Evolutionary conservation across 805 yeast species (phyloP), one percentile per base, ranked within the genome.

Genomic region (Yamadazyma sp.): DNA sequence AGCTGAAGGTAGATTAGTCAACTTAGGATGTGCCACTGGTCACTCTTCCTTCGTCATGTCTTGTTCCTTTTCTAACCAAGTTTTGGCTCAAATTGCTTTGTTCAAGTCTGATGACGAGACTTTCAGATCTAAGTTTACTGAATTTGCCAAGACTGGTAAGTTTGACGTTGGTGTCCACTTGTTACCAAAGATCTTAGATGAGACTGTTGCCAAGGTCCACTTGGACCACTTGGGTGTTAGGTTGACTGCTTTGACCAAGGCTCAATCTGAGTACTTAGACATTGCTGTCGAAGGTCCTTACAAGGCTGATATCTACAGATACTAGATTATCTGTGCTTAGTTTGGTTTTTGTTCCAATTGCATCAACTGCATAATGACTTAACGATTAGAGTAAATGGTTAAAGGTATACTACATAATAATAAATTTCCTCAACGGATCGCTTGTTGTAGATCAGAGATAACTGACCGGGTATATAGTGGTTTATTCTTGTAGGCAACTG

Each of bases 1-100:
- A 60, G 99, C 99, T 53, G 96, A 90, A 73, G 99, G 99, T 76
- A 89, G 99, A 78, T 84, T 91, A 62, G 98, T 91, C 67, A 91
- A 91, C 89, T 80, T 91, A 67, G 99, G 99, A 60, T 93, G 98
- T 78, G 99, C 98, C 67, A 91, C 98, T 60, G 99, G 99, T 67
- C 99, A 91, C 80, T 85, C 98, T 36, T 88, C 97, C 28, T 91
- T 91, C 66, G 99, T 91, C 63, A 91, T 91, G 99, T 89, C 97
- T 48, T 93, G 98, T 77, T 93, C 98, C 40, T 91, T 91, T 95
- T 87, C 97, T 59, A 91, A 91, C 86, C 99, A 91, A 78, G 98
- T 91, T 50, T 79, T 91, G 66, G 99, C 99, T 57, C 99, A 91
- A 78, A 91, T 90, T 62, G 98, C 97, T 59, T 76, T 90, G 66